Base-by-base conservation (phyloP, 108 stramenopile species). In the Mediolabrus comicus region DNA sequence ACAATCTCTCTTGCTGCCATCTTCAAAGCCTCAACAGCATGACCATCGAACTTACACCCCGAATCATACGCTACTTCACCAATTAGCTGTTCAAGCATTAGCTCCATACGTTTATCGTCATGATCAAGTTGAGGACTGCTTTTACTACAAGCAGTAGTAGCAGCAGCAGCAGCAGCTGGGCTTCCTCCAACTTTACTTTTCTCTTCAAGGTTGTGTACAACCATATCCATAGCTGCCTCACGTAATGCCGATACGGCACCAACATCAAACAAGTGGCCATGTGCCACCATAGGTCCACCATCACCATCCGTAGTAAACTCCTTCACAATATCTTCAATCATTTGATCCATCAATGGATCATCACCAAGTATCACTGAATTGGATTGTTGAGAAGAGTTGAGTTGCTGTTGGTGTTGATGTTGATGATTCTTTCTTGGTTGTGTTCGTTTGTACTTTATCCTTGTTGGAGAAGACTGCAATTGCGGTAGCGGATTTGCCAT, bases 151-250 rank as follows among this genome's bases (percentile, higher is more conserved):
- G 14, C 16, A 2, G 41, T 5, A 16, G 17, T 17, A 43, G 16
- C 17, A 1, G 4, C 41, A 43, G 41, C 41, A 43, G 41, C 3
- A 16, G 36, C 36, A n/a, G n/a, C n/a, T n/a, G n/a, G n/a, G n/a
- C n/a, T n/a, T n/a, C 53, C 35, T 17, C 24, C 29, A 17, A 34
- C 11, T n/a, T 49, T 31, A 46, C 31, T 17, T 14, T 33, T 29
- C 36, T 58, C 56, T 26, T 49, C 35, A n/a, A 3, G 41, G 41
- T 16, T 43, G 41, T 51, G 39, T 13, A 38, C 34, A 22, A 67
- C 53, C n/a, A 56, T 69, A 12, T 69, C 68, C 46, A 30, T 49
- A 46, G 58, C 68, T 28, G 68, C 68, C 31, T 69, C 68, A 41
- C 68, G 39, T 24, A 69, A 32, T 17, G 29, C 68, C 19, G 32